These are phyloP conservation scores for Solanum hybrid DNA, from an alignment of 305 asterid genomes.

Conservation along the genomic window DNA sequence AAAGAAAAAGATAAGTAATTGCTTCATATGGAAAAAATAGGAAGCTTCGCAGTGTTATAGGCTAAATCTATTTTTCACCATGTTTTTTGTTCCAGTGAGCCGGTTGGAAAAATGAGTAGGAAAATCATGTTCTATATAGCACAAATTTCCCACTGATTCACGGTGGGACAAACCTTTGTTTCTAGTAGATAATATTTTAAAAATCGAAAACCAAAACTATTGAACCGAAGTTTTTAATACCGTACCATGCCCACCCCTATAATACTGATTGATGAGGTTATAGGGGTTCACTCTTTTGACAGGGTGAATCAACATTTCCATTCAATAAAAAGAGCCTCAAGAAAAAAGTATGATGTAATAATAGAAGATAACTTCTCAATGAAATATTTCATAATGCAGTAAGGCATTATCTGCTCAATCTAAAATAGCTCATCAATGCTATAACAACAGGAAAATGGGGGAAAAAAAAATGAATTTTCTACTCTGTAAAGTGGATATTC, in stretches of 20 bases:
- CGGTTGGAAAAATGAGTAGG: background rate
- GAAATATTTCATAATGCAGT: background rate
- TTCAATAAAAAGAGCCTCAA: background rate
- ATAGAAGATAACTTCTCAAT: background rate
- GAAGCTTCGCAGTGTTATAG: background rate
- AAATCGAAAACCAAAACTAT: too few relatives aligned
- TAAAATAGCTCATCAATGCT: background rate
- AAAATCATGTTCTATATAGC: background rate
- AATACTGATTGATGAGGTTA: background rate
- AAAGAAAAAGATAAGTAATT: background rate
- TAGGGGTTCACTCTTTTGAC: background rate
- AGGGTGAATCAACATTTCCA: background rate
- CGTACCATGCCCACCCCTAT: background rate
- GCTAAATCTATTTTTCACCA: background rate
- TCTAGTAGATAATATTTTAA: background rate
- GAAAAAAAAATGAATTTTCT: background rate
- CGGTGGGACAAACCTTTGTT: background rate
- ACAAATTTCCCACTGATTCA: background rate
- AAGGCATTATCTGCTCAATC: background rate
- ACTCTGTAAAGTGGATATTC: background rate
- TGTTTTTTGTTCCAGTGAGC: background rate
- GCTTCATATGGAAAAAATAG: background rate
- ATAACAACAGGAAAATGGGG: background rate
- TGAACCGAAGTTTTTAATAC: background rate
- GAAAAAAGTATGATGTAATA: background rate